These are phyloP conservation scores for Cercophora samala DNA, from an alignment of 495 filamentous ascomycete genomes.

Conservation along the genomic window DNA sequence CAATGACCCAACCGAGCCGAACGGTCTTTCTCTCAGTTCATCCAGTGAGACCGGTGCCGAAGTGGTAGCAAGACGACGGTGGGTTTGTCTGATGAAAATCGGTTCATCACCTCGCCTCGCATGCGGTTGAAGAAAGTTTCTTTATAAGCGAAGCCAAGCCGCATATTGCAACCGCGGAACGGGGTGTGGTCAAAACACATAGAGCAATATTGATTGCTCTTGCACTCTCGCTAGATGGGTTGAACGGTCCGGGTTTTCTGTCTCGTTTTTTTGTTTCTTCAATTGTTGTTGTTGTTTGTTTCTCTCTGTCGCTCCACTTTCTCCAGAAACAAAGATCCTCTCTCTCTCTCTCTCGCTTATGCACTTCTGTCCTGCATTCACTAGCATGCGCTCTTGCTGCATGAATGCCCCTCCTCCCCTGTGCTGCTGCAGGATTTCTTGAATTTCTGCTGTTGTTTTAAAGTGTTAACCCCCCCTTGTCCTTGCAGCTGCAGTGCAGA, in stretches of 20 bases:
- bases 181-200: background rate
- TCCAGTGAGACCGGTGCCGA: slow-evolving; percentile 3
- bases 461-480: background rate
- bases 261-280: background rate
- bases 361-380: background rate
- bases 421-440: background rate
- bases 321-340: background rate
- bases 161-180: background rate
- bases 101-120: background rate
- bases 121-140: background rate
- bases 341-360: background rate
- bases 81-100: background rate
- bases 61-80: background rate
- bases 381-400: background rate
- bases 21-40: background rate
- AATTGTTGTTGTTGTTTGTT: too few species aligned
- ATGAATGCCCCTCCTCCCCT: background rate
- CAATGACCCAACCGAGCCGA: background rate
- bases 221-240: background rate
- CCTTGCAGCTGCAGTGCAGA: background rate
- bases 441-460: background rate
- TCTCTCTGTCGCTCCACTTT: background rate
- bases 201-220: background rate
- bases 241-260: background rate
- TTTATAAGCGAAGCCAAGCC: too few species aligned